Conservation (phyloP, 1,139 yeast species). For the Candida tetrigidarum region DNA sequence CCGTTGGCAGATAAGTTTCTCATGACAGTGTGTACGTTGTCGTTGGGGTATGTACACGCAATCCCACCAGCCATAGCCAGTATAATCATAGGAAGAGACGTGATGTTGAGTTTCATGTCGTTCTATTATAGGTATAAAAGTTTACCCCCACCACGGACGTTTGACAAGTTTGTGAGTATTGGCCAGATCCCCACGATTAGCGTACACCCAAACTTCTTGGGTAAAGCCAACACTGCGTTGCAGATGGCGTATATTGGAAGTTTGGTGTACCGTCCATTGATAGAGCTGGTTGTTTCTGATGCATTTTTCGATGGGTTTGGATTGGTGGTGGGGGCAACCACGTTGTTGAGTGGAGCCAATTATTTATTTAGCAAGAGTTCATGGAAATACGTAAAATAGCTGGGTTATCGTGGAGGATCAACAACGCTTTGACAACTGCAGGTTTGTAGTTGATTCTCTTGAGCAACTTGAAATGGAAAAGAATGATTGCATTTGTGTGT, state of each 20-base stretch:
- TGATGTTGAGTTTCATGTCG: slow-evolving; percentile 75
- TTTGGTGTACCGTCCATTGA: slow-evolving; percentile 68
- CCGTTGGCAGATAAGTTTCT: slow-evolving; percentile 95
- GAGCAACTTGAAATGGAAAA: slow-evolving; percentile 13
- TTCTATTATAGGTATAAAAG: slow-evolving; percentile 73
- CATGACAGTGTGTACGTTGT: slow-evolving; percentile 83
- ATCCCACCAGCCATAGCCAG: slow-evolving; percentile 72
- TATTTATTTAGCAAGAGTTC: slow-evolving; percentile 74
- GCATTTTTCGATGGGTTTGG: slow-evolving; percentile 23
- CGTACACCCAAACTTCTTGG: slow-evolving; percentile 86
- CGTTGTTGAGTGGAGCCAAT: slow-evolving; percentile 77
- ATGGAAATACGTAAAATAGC: slow-evolving; percentile 41
- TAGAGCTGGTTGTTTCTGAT: slow-evolving; percentile 31
- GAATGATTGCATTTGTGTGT: slow-evolving; percentile 4
- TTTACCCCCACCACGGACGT: slow-evolving; percentile 76
- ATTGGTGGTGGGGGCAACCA: slow-evolving; percentile 70
- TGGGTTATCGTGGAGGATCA: slow-evolving; percentile 15
- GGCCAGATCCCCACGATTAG: slow-evolving; percentile 67
- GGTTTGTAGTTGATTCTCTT: slow-evolving; percentile 9
- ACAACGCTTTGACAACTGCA: slow-evolving; percentile 13
- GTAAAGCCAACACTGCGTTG: slow-evolving; percentile 86
- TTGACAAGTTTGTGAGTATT: slow-evolving; percentile 66
- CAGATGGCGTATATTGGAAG: slow-evolving; percentile 91
- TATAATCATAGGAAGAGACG: slow-evolving; percentile 84
- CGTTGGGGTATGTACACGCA: slow-evolving; percentile 70